Evolutionary conservation across 768 basidiomycete species (phyloP).

Genomic region (Lenzites betulinus): DNA sequence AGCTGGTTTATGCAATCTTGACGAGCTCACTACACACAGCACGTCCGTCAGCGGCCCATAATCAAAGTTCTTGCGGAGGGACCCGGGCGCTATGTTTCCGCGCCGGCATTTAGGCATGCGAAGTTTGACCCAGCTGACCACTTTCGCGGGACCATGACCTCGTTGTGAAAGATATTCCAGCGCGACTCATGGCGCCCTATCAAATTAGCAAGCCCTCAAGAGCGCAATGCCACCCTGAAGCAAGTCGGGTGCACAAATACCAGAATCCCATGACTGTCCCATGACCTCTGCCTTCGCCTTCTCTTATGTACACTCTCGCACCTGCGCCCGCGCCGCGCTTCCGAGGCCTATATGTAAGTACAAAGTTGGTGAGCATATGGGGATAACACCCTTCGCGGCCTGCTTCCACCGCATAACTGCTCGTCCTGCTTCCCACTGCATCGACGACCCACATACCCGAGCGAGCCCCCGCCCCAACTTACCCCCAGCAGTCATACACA

Average conservation of each 20-base stretch:
- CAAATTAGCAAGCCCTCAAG: background rate
- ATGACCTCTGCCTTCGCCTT: slow-evolving; percentile 3
- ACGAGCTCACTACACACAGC: too few relatives aligned
- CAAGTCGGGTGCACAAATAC: background rate
- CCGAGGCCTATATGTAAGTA: slow-evolving; percentile 4
- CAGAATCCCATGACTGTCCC: slow-evolving; percentile 13
- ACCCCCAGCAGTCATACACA: too few relatives aligned
- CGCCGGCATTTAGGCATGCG: too few relatives aligned
- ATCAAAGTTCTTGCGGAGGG: too few relatives aligned
- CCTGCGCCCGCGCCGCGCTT: background rate
- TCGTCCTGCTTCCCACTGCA: background rate
- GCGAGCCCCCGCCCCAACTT: background rate
- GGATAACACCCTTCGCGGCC: background rate
- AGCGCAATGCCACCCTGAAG: too few relatives aligned
- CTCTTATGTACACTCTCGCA: background rate
- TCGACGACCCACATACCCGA: background rate
- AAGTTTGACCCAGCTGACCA: background rate
- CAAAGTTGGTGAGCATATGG: background rate
- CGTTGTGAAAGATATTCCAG: too few relatives aligned
- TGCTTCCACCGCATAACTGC: background rate
- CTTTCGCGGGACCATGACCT: background rate
- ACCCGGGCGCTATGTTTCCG: too few relatives aligned
- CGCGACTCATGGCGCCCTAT: background rate
- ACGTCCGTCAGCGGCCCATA: too few relatives aligned
- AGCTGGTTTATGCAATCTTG: too few relatives aligned